phyloP scores from a whole-genome alignment of 164 flowering plant species.

The Nelumbo lutea region DNA sequence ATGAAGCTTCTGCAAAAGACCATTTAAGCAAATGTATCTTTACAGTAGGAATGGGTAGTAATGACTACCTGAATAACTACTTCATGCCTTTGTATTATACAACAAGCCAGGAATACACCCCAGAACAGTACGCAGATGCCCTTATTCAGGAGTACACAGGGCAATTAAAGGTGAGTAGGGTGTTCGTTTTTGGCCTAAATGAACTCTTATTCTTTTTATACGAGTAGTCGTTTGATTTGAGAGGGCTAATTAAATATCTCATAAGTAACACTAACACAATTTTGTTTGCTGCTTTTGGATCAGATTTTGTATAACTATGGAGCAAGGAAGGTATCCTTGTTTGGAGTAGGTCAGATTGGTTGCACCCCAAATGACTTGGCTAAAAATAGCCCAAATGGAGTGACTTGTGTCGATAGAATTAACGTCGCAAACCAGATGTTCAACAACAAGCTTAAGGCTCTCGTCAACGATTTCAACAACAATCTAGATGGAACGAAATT shows the following conservation, averaged over 20 bases:
- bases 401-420: slow-evolving; percentile 32
- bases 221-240: no score
- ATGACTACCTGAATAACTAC: slow-evolving; percentile 59
- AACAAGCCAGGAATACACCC: slow-evolving; percentile 7
- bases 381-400: slow-evolving; percentile 33
- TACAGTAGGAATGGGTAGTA: slow-evolving; percentile 41
- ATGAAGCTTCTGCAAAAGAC: slow-evolving; percentile 26
- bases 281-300: background rate
- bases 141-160: slow-evolving; percentile 11
- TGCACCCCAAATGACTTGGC: slow-evolving; percentile 50
- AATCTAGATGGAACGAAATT: slow-evolving; percentile 25
- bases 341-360: slow-evolving; percentile 52
- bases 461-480: slow-evolving; percentile 25
- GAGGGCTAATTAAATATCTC: background rate
- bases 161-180: slow-evolving; percentile 18
- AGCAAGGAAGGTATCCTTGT: slow-evolving; percentile 52
- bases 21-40: slow-evolving; percentile 33
- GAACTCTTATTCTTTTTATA: background rate
- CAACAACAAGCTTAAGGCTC: slow-evolving; percentile 29
- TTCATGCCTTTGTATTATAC: slow-evolving; percentile 38
- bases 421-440: slow-evolving; percentile 39
- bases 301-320: slow-evolving; percentile 50
- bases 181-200: background rate
- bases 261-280: background rate
- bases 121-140: slow-evolving; percentile 17